Evolutionary conservation across 1,284 basidiomycete genomes (phyloP), one percentile per base, ranked within the genome.

Genomic region (Mycosarcoma maydis): DNA sequence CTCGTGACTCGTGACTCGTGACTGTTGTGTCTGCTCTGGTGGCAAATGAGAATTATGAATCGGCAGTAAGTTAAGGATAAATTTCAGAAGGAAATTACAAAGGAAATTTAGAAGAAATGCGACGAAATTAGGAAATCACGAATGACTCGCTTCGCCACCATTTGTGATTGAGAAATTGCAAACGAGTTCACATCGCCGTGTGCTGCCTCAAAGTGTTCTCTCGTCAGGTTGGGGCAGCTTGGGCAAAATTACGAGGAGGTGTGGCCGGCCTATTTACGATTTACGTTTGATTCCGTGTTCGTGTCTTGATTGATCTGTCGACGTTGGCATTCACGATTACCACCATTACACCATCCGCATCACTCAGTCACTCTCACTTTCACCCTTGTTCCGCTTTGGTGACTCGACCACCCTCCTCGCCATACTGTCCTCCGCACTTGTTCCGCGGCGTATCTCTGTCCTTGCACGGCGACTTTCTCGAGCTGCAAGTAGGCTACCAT

Each of bases 341-440:
- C 37, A 19, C 29, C 19, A 33, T 24, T 13, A 20, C 41, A 36
- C 13, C 40, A 41, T 29, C 48, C 38, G 39, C n/a, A 20, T 26
- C 39, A 37, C 39, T 37, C 23, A 19, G 17, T 30, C 30, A n/a
- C 34, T 19, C 29, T 17, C 45, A n/a, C 42, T 22, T 48, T 59
- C 48, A 47, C 56, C 56, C 37, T 39, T 47, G 38, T 20, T n/a
- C 43, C 34, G 10, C 39, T 32, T 33, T 34, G 52, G 60, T 64
- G 60, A 64, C 60, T 64, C 54, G 49, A 49, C 36, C 45, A n/a
- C 27, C 19, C 29, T 39, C 17, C 52, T 43, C 41, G 19, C 20
- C 45, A 53, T 57, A 49, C 48, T 40, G 27, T 41, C 46, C n/a
- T n/a, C n/a, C 27, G 26, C 34, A 24, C 34, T 29, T 29, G 16